Evolutionary conservation across 805 yeast genomes (phyloP).

Genomic region (Metschnikowia lunata): DNA sequence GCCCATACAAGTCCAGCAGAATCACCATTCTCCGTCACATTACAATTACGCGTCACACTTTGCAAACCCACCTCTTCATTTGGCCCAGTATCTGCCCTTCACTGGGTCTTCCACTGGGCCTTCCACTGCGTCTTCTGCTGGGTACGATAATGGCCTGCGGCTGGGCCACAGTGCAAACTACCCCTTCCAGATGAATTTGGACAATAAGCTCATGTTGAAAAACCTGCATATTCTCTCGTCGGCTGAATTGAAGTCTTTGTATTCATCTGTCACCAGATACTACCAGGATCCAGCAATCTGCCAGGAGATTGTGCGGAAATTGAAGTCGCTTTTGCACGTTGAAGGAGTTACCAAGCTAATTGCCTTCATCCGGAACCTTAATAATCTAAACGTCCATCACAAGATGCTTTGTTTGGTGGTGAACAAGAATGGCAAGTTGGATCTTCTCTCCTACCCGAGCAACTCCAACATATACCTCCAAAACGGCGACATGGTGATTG

Average conservation of each 20-base stretch:
- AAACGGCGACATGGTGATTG: constrained; percentile 64
- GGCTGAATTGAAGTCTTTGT: constrained; percentile 48
- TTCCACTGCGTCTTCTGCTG: background rate
- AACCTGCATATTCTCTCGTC: constrained; percentile 59
- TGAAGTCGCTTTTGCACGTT: constrained; percentile 24
- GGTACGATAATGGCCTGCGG: background rate
- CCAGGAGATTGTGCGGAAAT: constrained; percentile 22
- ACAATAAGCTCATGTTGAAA: constrained; percentile 58
- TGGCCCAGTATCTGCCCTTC: constrained; percentile 2
- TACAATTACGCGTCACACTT: constrained; percentile 7
- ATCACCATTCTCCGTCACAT: background rate
- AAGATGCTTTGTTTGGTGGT: constrained; percentile 46
- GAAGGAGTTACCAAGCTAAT: constrained; percentile 30
- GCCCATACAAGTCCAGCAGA: constrained; percentile 2
- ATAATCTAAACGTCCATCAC: constrained; percentile 38
- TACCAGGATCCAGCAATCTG: constrained; percentile 39
- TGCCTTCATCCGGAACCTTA: constrained; percentile 36
- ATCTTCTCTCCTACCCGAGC: constrained; percentile 62
- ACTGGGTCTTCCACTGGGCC: background rate
- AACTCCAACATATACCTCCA: constrained; percentile 57
- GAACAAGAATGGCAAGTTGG: constrained; percentile 63
- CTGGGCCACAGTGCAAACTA: background rate
- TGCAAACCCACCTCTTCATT: constrained; percentile 2
- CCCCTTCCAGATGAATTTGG: constrained; percentile 37
- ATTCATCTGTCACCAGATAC: constrained; percentile 47